Conservation (phyloP, 2,329 filamentous ascomycete species). For the Pestalotiopsis sp. region DNA sequence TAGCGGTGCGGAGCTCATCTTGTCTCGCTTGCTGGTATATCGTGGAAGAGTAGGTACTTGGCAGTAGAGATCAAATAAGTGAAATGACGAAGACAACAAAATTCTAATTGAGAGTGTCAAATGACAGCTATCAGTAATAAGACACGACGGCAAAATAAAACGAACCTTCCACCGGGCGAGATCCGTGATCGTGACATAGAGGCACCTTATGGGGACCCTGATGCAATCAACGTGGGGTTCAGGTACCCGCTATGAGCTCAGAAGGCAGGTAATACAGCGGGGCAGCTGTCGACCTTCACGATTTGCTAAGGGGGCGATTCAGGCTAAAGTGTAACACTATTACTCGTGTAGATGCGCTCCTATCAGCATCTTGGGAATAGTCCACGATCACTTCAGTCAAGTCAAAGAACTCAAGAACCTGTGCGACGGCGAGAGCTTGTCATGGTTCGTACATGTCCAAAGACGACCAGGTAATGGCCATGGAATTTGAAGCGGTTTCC, state of each 20-base stretch:
- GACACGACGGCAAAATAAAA: background rate
- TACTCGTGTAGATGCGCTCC: constrained; percentile 7
- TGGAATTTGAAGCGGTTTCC: background rate
- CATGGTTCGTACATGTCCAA: too few relatives aligned
- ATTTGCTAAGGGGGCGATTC: background rate
- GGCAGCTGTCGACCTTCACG: background rate
- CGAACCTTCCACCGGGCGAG: background rate
- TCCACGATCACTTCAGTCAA: too few relatives aligned
- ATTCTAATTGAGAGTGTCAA: background rate
- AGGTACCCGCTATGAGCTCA: constrained; percentile 9
- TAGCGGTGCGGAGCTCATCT: constrained; percentile 57
- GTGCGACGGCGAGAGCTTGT: background rate
- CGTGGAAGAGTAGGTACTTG: background rate
- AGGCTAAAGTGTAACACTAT: constrained; percentile 7
- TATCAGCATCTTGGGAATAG: background rate
- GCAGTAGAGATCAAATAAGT: background rate
- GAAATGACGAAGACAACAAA: background rate
- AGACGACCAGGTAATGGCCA: too few relatives aligned
- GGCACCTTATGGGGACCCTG: constrained; percentile 5
- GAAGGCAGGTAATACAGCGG: constrained; percentile 1
- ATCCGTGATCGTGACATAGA: background rate
- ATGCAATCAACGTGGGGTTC: constrained; percentile 16
- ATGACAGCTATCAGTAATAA: background rate
- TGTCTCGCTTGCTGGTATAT: constrained; percentile 14
- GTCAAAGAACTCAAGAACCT: too few relatives aligned